Conservation (phyloP, 192 early-diverging fungal genomes). For the Allomyces arbusculus region DNA sequence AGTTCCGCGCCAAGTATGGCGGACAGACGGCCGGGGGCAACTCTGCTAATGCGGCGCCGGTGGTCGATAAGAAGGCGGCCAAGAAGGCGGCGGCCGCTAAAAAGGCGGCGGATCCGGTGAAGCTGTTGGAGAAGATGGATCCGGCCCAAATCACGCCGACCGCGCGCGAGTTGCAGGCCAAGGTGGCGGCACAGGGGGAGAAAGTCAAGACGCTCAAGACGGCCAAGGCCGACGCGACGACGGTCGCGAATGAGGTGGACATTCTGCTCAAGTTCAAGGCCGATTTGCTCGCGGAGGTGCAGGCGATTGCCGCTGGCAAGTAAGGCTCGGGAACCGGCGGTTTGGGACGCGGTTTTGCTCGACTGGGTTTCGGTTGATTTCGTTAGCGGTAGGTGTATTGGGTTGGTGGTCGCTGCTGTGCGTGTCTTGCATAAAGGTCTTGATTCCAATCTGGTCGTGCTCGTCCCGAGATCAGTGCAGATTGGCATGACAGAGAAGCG, state of each 20-base stretch:
- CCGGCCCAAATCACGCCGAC: conserved; percentile 22
- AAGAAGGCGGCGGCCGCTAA: conserved; percentile 9
- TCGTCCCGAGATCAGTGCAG: too few species aligned
- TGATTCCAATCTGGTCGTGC: too few species aligned
- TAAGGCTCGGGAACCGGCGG: background rate
- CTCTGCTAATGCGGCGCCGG: conserved; percentile 4
- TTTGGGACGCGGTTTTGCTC: background rate
- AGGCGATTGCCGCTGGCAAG: conserved; percentile 2
- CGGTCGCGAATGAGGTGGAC: conserved; percentile 19
- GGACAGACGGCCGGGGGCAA: conserved; percentile 15
- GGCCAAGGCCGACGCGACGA: conserved; percentile 26
- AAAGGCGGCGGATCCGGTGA: conserved; percentile 9
- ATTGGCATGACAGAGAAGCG: too few species aligned
- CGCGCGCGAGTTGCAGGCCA: conserved; percentile 27
- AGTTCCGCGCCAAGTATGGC: conserved; percentile 59
- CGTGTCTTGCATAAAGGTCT: too few species aligned
- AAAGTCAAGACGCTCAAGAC: conserved; percentile 34
- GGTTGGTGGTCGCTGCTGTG: too few species aligned
- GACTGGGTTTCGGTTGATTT: background rate
- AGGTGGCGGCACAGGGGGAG: conserved; percentile 30
- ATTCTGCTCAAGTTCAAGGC: conserved; percentile 21
- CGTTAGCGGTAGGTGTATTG: too few species aligned
- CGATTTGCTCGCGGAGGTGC: conserved; percentile 17
- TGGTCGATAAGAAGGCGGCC: conserved; percentile 9
- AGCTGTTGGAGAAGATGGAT: conserved; percentile 14